A percentile compares a stretch with the other conserved stretches of the same genome.
Evolutionary conservation across 768 basidiomycete species (phyloP).

Genomic region (Xerocomellus intermedius): DNA sequence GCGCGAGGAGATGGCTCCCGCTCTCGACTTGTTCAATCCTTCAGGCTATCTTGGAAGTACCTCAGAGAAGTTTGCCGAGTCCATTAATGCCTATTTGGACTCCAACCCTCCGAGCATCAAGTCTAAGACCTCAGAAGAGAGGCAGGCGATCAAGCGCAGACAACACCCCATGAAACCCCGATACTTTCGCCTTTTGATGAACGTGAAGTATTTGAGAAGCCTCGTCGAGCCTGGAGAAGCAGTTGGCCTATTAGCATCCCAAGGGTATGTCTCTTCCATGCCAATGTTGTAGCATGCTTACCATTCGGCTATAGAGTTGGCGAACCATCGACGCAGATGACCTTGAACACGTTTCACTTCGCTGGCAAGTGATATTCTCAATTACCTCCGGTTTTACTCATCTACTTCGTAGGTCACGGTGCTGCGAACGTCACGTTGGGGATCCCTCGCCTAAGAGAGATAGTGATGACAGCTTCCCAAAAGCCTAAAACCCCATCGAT

Average conservation of each 20-base stretch:
- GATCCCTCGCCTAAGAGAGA: slow-evolving; percentile 97
- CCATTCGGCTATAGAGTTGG: slow-evolving; percentile 63
- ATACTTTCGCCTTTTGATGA: slow-evolving; percentile 80
- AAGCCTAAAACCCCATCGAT: slow-evolving; percentile 98
- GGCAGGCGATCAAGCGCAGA: slow-evolving; percentile 42
- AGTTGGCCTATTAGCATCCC: slow-evolving; percentile 94
- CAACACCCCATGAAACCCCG: slow-evolving; percentile 46
- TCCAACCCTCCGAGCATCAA: slow-evolving; percentile 62
- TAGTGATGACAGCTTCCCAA: slow-evolving; percentile 97
- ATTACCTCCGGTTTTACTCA: slow-evolving; percentile 1
- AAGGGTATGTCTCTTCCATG: slow-evolving; percentile 63
- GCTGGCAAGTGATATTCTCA: slow-evolving; percentile 58
- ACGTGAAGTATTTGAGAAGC: slow-evolving; percentile 90
- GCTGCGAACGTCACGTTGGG: slow-evolving; percentile 99
- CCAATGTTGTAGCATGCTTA: not conserved
- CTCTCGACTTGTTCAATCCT: slow-evolving; percentile 74
- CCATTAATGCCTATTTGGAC: slow-evolving; percentile 75
- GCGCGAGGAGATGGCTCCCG: slow-evolving; percentile 66
- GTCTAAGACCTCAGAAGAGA: slow-evolving; percentile 39
- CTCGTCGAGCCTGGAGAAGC: slow-evolving; percentile 97
- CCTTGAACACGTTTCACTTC: slow-evolving; percentile 98
- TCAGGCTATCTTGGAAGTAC: slow-evolving; percentile 82
- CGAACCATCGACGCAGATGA: slow-evolving; percentile 99
- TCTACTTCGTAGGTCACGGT: slow-evolving; percentile 73
- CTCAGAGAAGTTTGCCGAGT: slow-evolving; percentile 86